phyloP scores from a whole-genome alignment of 306 rosid species.

The Mimosa bimucronata region DNA sequence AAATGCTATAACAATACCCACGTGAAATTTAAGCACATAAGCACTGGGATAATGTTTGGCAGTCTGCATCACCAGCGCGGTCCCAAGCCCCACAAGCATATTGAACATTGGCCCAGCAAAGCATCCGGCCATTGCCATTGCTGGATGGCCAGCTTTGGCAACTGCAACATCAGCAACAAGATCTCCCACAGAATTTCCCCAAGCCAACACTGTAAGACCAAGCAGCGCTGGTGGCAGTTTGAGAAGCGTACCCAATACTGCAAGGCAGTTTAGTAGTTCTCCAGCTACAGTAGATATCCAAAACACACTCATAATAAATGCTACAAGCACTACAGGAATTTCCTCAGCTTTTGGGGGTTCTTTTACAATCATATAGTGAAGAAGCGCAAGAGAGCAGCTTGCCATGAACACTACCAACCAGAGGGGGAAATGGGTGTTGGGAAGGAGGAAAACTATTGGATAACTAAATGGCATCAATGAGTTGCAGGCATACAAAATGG shows the following conservation, averaged over 20 bases:
- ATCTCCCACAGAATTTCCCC: constrained; percentile 99
- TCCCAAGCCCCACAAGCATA: constrained; percentile 97
- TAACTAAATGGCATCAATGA: constrained; percentile 69
- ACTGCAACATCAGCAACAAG: constrained; percentile 94
- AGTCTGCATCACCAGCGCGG: constrained; percentile 88
- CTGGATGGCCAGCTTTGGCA: constrained; percentile 97
- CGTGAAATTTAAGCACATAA: constrained; percentile 72
- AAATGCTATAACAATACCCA: constrained; percentile 85
- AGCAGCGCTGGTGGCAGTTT: constrained; percentile 76
- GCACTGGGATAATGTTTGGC: constrained; percentile 70
- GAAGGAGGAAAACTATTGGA: constrained; percentile 83
- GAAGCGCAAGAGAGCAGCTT: constrained; percentile 81
- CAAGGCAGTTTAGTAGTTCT: constrained; percentile 91
- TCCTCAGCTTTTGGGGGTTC: constrained; percentile 92
- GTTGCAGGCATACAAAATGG: constrained; percentile 77
- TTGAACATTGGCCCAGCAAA: constrained; percentile 98
- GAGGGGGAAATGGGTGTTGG: constrained; percentile 73
- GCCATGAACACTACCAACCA: constrained; percentile 76
- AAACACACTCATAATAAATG: constrained; percentile 92
- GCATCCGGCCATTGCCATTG: constrained; percentile 98
- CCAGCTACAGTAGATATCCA: constrained; percentile 94
- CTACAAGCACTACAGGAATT: constrained; percentile 66
- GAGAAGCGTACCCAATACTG: constrained; percentile 68
- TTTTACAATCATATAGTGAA: constrained; percentile 67
- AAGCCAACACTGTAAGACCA: constrained; percentile 93